Base-by-base conservation (phyloP, 2,329 filamentous ascomycete species). In the Paecilomyces fulvus region DNA sequence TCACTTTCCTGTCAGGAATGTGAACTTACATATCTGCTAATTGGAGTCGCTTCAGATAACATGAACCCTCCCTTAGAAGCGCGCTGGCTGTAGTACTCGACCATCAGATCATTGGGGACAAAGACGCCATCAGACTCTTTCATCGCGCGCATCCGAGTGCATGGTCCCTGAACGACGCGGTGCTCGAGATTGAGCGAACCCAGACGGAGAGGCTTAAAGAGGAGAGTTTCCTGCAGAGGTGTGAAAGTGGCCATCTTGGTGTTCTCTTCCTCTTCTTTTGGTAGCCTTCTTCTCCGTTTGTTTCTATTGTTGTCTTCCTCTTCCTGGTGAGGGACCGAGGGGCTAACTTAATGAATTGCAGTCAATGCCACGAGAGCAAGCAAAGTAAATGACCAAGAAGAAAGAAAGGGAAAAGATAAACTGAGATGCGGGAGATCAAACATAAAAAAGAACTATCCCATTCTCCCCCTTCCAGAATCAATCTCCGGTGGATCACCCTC, bases 161-260 rank as follows among this genome's bases (percentile, higher is more conserved):
- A 61, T 6, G 65, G 65, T 8, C 65, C 65, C 33, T 64, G 62
- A 21, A 70, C 53, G 9, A 70, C 58, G 3, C 67, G 64, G 33
- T 70, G 67, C 9, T 63, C 56, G 2, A 70, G 57, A 6, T 58
- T 51, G 0, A 68, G 46, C 14, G 64, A 58, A 0, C 66, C 67
- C 8, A 69, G 48, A 6, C 58, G 59, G 3, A 77, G 64, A 30
- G 77, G 75, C 52, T 73, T 74, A 48, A 69, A 68, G 23, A 69
- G 62, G 25, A 49, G 20, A 28, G 48, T 49, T n/a, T 28, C 48
- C 48, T 49, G 21, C 9, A 49, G 10, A n/a, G 48, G 48, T 1
- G 25, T 23, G 21, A 49, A 28, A 28, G 48, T 12, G 7, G 20
- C 20, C 48, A 49, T 49, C 6, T 49, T 49, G 20, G 20, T 49